Evolutionary conservation across 805 yeast species (phyloP).

Genomic region (Kluyveromyces nonfermentans): DNA sequence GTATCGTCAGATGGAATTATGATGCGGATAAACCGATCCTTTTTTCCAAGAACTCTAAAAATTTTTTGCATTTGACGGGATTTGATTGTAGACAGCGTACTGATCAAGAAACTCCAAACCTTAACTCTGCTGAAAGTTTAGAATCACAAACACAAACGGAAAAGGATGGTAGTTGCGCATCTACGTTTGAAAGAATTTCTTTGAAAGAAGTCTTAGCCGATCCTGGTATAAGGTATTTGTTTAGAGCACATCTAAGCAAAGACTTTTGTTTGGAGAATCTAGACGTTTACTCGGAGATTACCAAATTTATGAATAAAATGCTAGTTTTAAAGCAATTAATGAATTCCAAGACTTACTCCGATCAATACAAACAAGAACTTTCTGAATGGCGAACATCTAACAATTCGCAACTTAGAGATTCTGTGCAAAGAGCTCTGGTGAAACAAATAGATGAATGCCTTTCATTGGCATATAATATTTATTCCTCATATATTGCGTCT

Average conservation of each 20-base stretch:
- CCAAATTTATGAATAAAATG: conserved; percentile 41
- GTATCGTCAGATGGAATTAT: conserved; percentile 25
- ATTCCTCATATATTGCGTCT: conserved; percentile 50
- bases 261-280: conserved; percentile 68
- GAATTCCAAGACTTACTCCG: conserved; percentile 16
- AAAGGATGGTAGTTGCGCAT: neutral
- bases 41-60: neutral
- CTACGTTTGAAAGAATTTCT: conserved; percentile 5
- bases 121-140: neutral
- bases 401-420: conserved; percentile 21
- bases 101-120: neutral
- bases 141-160: neutral
- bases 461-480: conserved; percentile 54
- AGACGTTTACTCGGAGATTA: conserved; percentile 57
- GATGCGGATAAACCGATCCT: neutral
- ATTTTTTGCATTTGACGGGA: neutral
- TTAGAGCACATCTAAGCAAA: conserved; percentile 52
- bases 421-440: conserved; percentile 33
- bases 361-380: conserved; percentile 5
- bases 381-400: conserved; percentile 10
- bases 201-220: conserved; percentile 45
- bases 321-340: conserved; percentile 34
- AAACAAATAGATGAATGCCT: conserved; percentile 46
- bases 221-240: conserved; percentile 66
- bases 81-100: neutral